Base-by-base conservation (phyloP, 768 basidiomycete species). In the Termitomyces sp. region DNA sequence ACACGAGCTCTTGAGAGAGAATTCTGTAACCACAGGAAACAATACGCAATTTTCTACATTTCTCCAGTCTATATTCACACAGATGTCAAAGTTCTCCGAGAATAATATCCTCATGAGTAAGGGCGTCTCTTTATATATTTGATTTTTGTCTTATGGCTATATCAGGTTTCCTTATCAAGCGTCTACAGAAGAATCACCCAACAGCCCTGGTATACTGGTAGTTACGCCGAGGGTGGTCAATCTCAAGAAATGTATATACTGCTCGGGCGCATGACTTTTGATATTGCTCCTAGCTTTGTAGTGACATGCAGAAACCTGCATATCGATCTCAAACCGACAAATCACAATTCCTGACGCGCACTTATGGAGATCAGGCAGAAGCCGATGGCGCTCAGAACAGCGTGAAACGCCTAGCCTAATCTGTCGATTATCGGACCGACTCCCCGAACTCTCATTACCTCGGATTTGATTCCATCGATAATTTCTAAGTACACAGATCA, bases 81-180 rank as follows among this genome's bases (percentile, higher is more conserved):
- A 62, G 24, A 64, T 64, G 63, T 42, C 53, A 22, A 60, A 49
- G 14, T 64, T 60, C 56, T 62, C 63, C 10, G 44, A 41, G 10
- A 58, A 55, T 22, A 64, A 59, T 43, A 44, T 52, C 5, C 51
- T 64, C 44, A 64, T 64, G 61, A 62, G 63, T 64, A 39, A 56
- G 59, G 8, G 3, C 9, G 37, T 49, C 44, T 39, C 8, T 46
- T 58, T 14, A 24, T 24, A 42, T 24, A 29, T 8, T 24, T 34
- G n/a, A 14, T 14, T 26, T 4, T 10, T 5, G 13, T 27, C 27
- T 32, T 22, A 55, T 32, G 2, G 16, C 26, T 14, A 27, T 14
- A 10, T 39, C 36, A 63, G 62, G 48, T 18, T 63, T 63, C 26
- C 59, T 63, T 12, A 53, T 60, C 41, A 60, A 52, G n/a, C 62